A percentile compares a stretch with the other conserved stretches of the same genome.
Conservation (phyloP, 441 rosid genomes). For the Pelargonium australe region DNA sequence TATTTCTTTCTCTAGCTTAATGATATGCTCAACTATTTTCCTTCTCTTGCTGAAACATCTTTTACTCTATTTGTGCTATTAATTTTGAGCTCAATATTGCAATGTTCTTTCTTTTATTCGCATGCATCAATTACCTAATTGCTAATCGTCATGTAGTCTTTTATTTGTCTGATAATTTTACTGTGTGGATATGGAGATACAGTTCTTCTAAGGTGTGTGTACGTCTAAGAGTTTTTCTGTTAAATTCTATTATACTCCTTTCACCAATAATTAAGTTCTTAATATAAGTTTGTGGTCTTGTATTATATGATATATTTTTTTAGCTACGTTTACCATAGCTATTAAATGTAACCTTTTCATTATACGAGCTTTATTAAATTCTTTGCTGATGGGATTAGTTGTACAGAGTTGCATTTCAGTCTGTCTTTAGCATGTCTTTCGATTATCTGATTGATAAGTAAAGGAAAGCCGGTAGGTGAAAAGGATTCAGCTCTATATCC, state of each 20-base stretch:
- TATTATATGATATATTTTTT: not conserved
- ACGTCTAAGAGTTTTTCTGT: not conserved
- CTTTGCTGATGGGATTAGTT: too few species aligned
- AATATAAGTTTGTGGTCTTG: not conserved
- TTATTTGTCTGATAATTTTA: not conserved
- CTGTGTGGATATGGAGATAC: not conserved
- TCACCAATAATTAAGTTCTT: not conserved
- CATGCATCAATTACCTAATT: not conserved
- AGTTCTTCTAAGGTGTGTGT: not conserved
- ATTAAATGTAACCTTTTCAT: not conserved
- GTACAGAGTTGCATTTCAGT: too few species aligned
- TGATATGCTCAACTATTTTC: not conserved
- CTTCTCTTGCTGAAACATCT: slow-evolving; percentile 10
- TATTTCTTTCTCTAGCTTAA: slow-evolving; percentile 19
- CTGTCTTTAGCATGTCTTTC: not conserved
- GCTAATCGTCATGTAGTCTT: not conserved
- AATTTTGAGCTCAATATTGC: not conserved
- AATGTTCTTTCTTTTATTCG: not conserved
- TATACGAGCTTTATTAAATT: too few species aligned
- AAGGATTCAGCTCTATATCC: not conserved
- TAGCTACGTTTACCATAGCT: not conserved
- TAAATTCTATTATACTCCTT: not conserved
- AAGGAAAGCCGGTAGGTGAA: not conserved
- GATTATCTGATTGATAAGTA: not conserved
- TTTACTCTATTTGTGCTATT: not conserved